A percentile compares a stretch with the other conserved stretches of the same genome.
These are phyloP conservation scores for Plantago rigida DNA, from an alignment of 305 asterid genomes.

Conservation along the genomic window DNA sequence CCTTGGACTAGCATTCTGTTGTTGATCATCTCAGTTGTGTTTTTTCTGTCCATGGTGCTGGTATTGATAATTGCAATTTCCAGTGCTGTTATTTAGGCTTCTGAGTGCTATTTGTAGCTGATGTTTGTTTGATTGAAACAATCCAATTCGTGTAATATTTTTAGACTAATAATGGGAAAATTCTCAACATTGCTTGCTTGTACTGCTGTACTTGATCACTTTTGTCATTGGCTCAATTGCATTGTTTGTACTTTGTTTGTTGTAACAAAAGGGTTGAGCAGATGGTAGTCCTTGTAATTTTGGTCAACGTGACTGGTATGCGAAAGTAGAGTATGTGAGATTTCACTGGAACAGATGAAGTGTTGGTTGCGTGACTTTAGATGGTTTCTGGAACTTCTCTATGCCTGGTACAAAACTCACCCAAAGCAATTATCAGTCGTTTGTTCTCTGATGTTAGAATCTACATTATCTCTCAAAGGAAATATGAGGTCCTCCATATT, in stretches of 20 bases:
- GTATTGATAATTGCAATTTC: slow-evolving; percentile 37
- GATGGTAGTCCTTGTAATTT: not conserved
- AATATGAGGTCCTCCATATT: no score
- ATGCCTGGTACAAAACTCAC: no score
- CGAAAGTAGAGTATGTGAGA: not conserved
- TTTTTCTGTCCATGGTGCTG: slow-evolving; percentile 35
- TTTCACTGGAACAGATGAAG: no score
- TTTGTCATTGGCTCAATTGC: not conserved
- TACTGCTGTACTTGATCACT: not conserved
- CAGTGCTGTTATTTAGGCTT: slow-evolving; percentile 38
- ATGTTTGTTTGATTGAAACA: slow-evolving; percentile 35
- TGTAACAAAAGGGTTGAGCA: slow-evolving; percentile 18
- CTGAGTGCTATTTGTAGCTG: slow-evolving; percentile 43
- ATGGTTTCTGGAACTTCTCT: no score
- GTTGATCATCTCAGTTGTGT: slow-evolving; percentile 31
- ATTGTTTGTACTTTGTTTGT: slow-evolving; percentile 6
- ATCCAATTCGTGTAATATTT: slow-evolving; percentile 47
- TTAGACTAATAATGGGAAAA: slow-evolving; percentile 40
- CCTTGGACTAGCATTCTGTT: slow-evolving; percentile 34
- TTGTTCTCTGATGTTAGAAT: no score
- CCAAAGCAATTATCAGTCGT: no score
- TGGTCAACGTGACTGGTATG: slow-evolving; percentile 1
- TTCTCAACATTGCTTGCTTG: slow-evolving; percentile 24
- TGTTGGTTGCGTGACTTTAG: no score
- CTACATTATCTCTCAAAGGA: no score